These are phyloP conservation scores for Psilocybe sp. DNA, from an alignment of 768 basidiomycete species.

Conservation along the genomic window DNA sequence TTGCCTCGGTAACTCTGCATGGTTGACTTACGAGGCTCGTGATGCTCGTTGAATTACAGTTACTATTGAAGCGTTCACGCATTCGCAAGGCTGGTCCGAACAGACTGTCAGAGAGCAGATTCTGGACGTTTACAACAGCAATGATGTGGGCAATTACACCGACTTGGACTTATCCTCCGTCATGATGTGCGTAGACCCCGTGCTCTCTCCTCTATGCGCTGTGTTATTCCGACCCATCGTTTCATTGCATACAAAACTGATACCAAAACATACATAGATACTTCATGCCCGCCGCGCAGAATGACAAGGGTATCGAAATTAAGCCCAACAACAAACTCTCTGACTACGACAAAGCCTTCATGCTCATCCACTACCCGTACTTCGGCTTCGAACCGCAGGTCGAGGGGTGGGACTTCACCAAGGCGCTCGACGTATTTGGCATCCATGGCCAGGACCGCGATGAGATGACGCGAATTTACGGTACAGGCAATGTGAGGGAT, in stretches of 20 bases:
- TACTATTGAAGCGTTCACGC: constrained; percentile 11
- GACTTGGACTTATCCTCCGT: constrained; percentile 13
- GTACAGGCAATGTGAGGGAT: not conserved
- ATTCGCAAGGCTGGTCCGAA: constrained; percentile 7
- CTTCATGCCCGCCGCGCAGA: constrained; percentile 16
- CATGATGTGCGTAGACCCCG: constrained; percentile 15
- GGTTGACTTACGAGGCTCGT: not conserved
- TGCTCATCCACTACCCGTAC: constrained; percentile 16
- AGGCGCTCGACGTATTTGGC: constrained; percentile 4
- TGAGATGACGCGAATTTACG: constrained; percentile 1
- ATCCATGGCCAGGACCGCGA: constrained; percentile 2
- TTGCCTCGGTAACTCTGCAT: too few species aligned
- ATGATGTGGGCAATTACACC: constrained; percentile 13
- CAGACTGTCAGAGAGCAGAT: constrained; percentile 8
- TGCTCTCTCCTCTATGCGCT: too few species aligned
- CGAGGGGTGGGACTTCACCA: not conserved
- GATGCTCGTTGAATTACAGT: not conserved
- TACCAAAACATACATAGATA: constrained; percentile 10
- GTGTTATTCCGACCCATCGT: not conserved
- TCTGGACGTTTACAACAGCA: constrained; percentile 9
- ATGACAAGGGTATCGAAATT: constrained; percentile 6
- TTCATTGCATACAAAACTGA: not conserved
- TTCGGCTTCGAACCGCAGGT: not conserved
- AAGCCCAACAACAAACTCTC: constrained; percentile 15
- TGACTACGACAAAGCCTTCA: constrained; percentile 13